A percentile compares a stretch with the other conserved stretches of the same genome.
phyloP scores from a whole-genome alignment of 768 basidiomycete genomes.

The Dendrothele bispora region DNA sequence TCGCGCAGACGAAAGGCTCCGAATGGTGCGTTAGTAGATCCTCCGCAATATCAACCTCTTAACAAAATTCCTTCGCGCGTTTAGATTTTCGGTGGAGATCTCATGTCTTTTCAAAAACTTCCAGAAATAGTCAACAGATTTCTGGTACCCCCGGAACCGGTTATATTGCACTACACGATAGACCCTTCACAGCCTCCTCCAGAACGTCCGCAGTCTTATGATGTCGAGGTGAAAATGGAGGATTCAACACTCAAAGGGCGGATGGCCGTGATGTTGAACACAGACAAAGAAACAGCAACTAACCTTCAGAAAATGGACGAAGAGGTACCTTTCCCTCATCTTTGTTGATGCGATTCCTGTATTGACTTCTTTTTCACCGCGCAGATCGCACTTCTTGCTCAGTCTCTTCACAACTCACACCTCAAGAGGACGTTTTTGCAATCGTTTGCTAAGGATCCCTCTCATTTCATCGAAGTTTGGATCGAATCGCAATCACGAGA shows the following conservation, averaged over 20 bases:
- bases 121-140: conserved; percentile 85
- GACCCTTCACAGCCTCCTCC: conserved; percentile 63
- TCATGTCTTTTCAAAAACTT: conserved; percentile 72
- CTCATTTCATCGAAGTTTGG: conserved; percentile 86
- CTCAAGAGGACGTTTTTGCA: conserved; percentile 85
- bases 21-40: conserved; percentile 45
- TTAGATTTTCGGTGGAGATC: conserved; percentile 75
- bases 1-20: conserved; percentile 65
- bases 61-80: not conserved
- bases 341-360: not conserved
- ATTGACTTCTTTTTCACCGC: not conserved
- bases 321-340: conserved; percentile 54
- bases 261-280: conserved; percentile 69
- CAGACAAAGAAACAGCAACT: conserved; percentile 69
- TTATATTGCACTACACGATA: conserved; percentile 75
- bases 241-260: conserved; percentile 71
- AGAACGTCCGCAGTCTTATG: conserved; percentile 77
- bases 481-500: conserved; percentile 90
- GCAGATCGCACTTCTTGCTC: conserved; percentile 80
- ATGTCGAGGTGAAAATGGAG: conserved; percentile 87
- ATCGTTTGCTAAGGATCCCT: conserved; percentile 77
- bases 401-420: conserved; percentile 84
- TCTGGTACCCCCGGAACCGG: conserved; percentile 75
- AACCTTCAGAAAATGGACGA: conserved; percentile 79
- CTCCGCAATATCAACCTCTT: not conserved